Conservation (phyloP, 768 basidiomycete genomes). For the Hygrophoropsis aurantiaca region DNA sequence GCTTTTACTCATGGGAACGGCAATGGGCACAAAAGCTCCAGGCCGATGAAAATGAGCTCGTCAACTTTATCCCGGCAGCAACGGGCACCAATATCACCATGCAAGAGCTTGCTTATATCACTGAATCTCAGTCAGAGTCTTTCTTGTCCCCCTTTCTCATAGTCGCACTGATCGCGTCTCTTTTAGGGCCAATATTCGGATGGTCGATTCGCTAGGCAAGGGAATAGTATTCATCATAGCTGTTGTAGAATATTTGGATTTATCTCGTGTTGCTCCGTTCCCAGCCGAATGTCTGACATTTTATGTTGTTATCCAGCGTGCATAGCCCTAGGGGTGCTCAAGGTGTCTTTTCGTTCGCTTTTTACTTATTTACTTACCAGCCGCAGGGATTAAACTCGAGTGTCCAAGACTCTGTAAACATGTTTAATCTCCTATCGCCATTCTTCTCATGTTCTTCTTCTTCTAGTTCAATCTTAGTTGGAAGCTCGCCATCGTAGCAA, state of each 20-base stretch:
- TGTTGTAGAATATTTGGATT: constrained; percentile 6
- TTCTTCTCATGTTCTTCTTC: neutral
- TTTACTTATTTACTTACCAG: neutral
- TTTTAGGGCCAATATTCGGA: constrained; percentile 12
- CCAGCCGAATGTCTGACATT: neutral
- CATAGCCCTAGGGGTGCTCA: neutral
- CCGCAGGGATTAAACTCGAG: constrained; percentile 39
- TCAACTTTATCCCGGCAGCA: neutral
- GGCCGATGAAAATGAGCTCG: neutral
- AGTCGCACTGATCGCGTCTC: no score
- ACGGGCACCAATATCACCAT: constrained; percentile 1
- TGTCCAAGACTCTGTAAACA: constrained; percentile 38
- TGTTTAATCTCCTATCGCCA: no score
- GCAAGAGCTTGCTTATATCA: neutral
- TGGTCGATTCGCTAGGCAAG: constrained; percentile 10
- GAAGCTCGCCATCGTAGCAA: constrained; percentile 41
- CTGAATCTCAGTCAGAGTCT: constrained; percentile 7
- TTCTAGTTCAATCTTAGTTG: constrained; percentile 39
- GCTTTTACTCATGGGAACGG: neutral
- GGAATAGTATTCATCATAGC: constrained; percentile 16
- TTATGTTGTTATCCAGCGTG: neutral
- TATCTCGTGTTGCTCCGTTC: neutral
- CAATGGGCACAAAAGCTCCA: neutral
- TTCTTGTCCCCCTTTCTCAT: neutral
- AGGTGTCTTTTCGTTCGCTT: no score